Conservation (phyloP, 1,284 basidiomycete species). For the Apiotrichum sp. region DNA sequence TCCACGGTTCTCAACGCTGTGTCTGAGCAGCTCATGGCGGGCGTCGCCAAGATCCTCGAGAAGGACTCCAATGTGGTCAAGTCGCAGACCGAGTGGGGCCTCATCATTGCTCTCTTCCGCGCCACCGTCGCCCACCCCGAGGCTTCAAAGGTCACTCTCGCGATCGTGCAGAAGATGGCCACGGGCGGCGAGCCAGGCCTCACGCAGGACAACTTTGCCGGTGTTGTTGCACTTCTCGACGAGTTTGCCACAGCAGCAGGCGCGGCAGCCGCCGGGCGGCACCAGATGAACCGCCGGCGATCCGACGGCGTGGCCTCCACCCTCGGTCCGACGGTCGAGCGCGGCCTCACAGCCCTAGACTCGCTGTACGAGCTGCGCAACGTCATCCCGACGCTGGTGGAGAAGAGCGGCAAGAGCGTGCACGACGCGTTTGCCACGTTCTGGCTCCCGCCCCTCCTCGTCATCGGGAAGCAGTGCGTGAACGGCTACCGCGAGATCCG, state of each 20-base stretch:
- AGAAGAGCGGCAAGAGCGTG: constrained; percentile 42
- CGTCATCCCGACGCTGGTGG: constrained; percentile 56
- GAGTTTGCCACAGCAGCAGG: constrained; percentile 77
- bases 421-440: constrained; percentile 67
- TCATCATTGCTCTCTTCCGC: constrained; percentile 83
- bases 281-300: constrained; percentile 43
- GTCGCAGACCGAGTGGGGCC: constrained; percentile 92
- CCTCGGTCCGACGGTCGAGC: constrained; percentile 63
- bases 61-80: constrained; percentile 66
- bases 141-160: constrained; percentile 76
- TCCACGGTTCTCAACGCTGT: constrained; percentile 70
- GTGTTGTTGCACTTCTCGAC: constrained; percentile 73
- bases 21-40: constrained; percentile 83
- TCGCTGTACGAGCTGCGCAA: constrained; percentile 67
- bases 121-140: constrained; percentile 81
- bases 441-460: constrained; percentile 70
- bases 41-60: constrained; percentile 70
- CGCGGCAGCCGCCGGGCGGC: constrained; percentile 54
- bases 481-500: constrained; percentile 81
- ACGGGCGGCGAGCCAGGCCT: constrained; percentile 52
- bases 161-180: constrained; percentile 61
- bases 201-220: constrained; percentile 71
- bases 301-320: constrained; percentile 25
- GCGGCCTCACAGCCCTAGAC: constrained; percentile 77
- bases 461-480: constrained; percentile 75